Base-by-base conservation (phyloP, 2,329 filamentous ascomycete genomes). In the Pyricularia grisea region DNA sequence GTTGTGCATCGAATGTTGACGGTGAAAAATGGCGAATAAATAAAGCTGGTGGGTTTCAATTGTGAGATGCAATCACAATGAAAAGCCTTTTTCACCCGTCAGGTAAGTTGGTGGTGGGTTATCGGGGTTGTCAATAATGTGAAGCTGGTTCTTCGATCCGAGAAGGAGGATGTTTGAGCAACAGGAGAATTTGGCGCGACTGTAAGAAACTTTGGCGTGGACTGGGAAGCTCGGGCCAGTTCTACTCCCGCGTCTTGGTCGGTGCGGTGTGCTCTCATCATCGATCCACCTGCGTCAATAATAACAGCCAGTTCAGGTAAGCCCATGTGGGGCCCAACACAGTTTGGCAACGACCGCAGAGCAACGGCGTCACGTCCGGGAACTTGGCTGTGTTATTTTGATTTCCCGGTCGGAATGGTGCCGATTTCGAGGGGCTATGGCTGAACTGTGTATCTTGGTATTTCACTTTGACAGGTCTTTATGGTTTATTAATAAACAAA, bases 141-240 rank as follows among this genome's bases (percentile, higher is more conserved):
- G 23, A 61, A 61, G 58, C 58, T 60, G n/a, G 25, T 17, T 61
- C 58, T n/a, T 61, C 58, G 23, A 61, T 28, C n/a, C 23, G 58
- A 28, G 65, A 67, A 27, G 65, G 65, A 27, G 36, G 65, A 67
- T 28, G 65, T 27, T 27, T 50, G 33, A 50, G 65, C 27, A 50
- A 55, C 17, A 50, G n/a, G 20, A 25, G 36, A 67, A 67, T 67
- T 67, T 67, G 65, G 65, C 65, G 65, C 65, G 65, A 67, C 33
- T 55, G 28, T 28, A 28, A 67, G 65, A 67, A 50, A 67, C 31
- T 67, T 67, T 58, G 65, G 65, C 58, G 42, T 67, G 65, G 65
- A 36, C 25, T 61, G 65, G 28, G 10, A 50, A 67, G 65, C 65
- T 67, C 65, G 65, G 65, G 65, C 65, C 65, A 67, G 65, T 20